Evolutionary conservation across 148 eudicot genomes (phyloP), one percentile per base, ranked within the genome.

Genomic region (Chenopodium suecicum): DNA sequence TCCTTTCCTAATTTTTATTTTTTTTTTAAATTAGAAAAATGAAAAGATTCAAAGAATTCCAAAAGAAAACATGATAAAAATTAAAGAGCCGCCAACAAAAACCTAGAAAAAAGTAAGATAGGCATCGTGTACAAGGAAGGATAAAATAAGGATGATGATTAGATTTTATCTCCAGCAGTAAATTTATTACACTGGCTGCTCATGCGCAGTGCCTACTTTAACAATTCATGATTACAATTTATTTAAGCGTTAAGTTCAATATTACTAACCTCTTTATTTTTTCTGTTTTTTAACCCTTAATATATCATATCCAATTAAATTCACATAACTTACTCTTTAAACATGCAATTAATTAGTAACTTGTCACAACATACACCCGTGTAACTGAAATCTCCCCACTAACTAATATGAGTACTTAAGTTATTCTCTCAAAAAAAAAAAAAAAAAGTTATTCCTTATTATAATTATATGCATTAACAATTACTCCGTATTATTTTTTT

Each of bases 271-370:
- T 47, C 13, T 47, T 4, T 1, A 25, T 29, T 19, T 29, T 16
- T 3, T 2, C 72, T 29, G 16, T 31, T 32, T 68, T 67, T 11
- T 10, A 68, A 27, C 31, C n/a, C 48, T 25, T 7, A 34, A 32
- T 22, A 14, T 17, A 29, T 41, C 44, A 41, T 41, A 41, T 41
- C 44, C 7, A 67, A 27, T 29, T 67, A 29, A 67, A 29, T 67
- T 67, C 3, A 67, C 6, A 14, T 58, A 58, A 73, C 7, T 44
- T 77, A 47, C 31, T 31, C 44, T 47, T 29, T 12, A 12, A 54
- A 4, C 34, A 80, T 72, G 77, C 77, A 80, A 23, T 80, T 73
- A 80, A 47, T 74, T 72, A 5, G 11, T 60, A 34, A 34, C 37
- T 3, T 64, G 76, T 50, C 76, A 54, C 81, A 69, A 32, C 76